Base-by-base conservation (phyloP, 2,329 filamentous ascomycete genomes). In the Clonostachys chloroleuca region DNA sequence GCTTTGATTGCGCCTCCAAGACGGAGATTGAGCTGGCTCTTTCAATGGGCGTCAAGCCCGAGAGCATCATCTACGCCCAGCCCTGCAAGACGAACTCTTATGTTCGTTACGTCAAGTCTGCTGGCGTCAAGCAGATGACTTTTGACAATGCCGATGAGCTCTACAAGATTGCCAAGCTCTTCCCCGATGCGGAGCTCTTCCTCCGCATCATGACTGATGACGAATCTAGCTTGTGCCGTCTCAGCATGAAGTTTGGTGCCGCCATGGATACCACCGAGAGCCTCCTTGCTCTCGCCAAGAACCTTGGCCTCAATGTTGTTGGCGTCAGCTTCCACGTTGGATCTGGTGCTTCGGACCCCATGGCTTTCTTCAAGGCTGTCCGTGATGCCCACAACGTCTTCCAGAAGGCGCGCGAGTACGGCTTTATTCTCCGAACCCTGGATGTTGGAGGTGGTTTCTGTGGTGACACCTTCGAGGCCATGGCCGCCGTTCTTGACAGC, bases 11-110 rank as follows among this genome's bases (percentile, higher is more conserved):
- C 70, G 94, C 94, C 53, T 97, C 92, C 70, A 97, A 97, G 81
- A 80, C 86, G 55, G 94, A 99, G 74, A 96, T 99, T 59, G 92
- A 99, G 67, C 84, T 92, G 67, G 87, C 96, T 52, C 78, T 97
- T 46, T 77, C 80, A 61, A 81, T 92, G 66, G 92, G 91, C 58
- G 80, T 95, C 56, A 85, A 89, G 62, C 89, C 94, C 12, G 82
- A 84, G 55, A 91, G 92, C 67, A 95, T 99, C 76, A 96, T 99
- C 72, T 99, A 97, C 64, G 94, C 94, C 44, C 94, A 99, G 74
- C 94, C 94, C 47, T 97, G 94, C 87, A 99, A 99, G 84, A 99
- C 94, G 61, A 95, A 94, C 74, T 96, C 92, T 43, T 97, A 96
- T 68, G 80, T 99, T 52, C 90, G 92, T 63, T 95, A 92, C 62